Conservation (phyloP, 148 eudicot species). For the Chenopodium quinoa region DNA sequence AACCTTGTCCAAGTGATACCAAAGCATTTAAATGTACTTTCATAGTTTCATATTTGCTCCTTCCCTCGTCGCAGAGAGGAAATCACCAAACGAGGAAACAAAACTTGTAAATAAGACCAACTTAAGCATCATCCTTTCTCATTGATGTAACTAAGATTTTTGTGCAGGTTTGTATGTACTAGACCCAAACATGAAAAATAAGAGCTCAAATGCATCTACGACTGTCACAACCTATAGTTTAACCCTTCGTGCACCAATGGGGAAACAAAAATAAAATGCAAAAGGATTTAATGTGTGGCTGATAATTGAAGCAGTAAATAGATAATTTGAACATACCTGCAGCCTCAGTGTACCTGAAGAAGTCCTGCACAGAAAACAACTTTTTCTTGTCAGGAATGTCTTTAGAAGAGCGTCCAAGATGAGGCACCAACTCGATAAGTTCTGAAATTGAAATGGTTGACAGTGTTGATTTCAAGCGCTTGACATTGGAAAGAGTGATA, state of each 20-base stretch:
- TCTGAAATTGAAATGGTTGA: slow-evolving; percentile 86
- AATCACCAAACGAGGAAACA: neutral
- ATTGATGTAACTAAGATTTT: neutral
- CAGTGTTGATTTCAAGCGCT: slow-evolving; percentile 83
- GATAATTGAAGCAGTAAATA: neutral
- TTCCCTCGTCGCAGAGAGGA: neutral
- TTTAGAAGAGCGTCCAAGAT: slow-evolving; percentile 70
- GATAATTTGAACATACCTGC: slow-evolving; percentile 54
- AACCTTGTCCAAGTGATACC: neutral
- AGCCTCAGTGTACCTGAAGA: slow-evolving; percentile 94
- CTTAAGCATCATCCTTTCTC: neutral
- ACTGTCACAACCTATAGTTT: neutral
- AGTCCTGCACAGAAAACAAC: slow-evolving; percentile 93
- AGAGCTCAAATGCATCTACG: neutral
- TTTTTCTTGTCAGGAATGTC: slow-evolving; percentile 96
- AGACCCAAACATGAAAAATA: neutral
- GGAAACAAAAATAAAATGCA: neutral
- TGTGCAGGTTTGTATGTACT: neutral
- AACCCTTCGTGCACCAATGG: neutral
- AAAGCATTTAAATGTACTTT: neutral
- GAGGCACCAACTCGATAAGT: slow-evolving; percentile 79
- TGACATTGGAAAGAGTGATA: slow-evolving; percentile 94
- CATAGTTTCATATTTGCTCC: neutral
- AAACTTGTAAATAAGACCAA: neutral
- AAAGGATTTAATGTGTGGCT: neutral